Conservation (phyloP, 176 grass and related monocot species). For the Aegilops bicornis region DNA sequence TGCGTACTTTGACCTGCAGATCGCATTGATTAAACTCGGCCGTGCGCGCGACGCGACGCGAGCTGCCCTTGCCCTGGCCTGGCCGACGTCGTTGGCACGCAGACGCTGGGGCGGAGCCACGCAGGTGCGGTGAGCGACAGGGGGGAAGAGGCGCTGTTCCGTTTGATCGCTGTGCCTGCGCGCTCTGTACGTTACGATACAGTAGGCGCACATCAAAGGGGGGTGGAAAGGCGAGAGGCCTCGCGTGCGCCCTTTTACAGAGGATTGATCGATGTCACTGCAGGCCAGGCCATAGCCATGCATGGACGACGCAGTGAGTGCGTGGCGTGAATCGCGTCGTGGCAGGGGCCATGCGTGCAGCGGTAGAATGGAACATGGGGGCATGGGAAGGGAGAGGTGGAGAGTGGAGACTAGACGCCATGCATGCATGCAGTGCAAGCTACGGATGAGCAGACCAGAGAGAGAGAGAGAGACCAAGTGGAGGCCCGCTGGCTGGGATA, state of each 20-base stretch:
- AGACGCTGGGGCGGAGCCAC: too few relatives aligned
- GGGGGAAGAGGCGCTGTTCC: too few relatives aligned
- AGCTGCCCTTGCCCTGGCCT: too few relatives aligned
- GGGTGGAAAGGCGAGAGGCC: not conserved
- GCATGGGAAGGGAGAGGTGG: slow-evolving; percentile 3
- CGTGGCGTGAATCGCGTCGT: not conserved
- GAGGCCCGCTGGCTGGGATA: not conserved
- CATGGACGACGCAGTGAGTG: not conserved
- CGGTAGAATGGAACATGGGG: slow-evolving; percentile 1
- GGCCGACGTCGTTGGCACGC: not conserved
- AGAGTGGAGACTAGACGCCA: not conserved
- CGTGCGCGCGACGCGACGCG: not conserved
- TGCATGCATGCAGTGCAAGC: slow-evolving; percentile 9
- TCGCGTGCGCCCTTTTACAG: not conserved
- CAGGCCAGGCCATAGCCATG: not conserved
- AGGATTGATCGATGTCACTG: not conserved
- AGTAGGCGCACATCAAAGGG: too few relatives aligned
- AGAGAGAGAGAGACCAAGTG: not conserved
- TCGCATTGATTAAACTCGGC: not conserved
- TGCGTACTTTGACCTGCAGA: slow-evolving; percentile 3
- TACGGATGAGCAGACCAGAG: not conserved
- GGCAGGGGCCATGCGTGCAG: not conserved
- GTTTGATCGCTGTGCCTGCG: too few relatives aligned
- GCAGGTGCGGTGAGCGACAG: too few relatives aligned
- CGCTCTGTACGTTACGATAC: too few relatives aligned